Conservation (phyloP, 2,329 filamentous ascomycete species). For the Xylaria sp. region DNA sequence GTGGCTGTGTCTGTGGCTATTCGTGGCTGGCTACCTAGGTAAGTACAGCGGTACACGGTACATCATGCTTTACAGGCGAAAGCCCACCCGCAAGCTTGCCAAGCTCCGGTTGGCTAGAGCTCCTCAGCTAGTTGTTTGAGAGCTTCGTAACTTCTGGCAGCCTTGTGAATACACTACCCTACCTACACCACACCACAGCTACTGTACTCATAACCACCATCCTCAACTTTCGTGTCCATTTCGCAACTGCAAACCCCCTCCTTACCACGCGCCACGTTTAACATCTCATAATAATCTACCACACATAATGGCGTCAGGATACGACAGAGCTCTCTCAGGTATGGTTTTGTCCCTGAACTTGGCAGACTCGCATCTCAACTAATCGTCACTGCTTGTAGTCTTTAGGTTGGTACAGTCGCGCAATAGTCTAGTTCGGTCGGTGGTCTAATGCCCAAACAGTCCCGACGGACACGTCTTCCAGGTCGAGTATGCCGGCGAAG, state of each 20-base stretch:
- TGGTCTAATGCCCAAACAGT: conserved; percentile 65
- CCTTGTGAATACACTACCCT: conserved; percentile 34
- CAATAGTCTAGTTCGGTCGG: conserved; percentile 9
- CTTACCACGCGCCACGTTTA: conserved; percentile 12
- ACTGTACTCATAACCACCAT: conserved; percentile 11
- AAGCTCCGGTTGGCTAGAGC: conserved; percentile 25
- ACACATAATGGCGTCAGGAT: conserved; percentile 82
- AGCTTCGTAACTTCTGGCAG: conserved; percentile 41
- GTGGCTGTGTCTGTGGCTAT: conserved; percentile 26
- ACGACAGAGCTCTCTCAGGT: conserved; percentile 99
- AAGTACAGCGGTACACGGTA: neutral
- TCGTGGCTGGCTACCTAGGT: neutral
- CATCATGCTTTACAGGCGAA: neutral
- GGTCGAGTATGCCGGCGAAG: conserved; percentile 98
- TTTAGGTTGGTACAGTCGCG: conserved; percentile 70
- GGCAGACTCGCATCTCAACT: conserved; percentile 44
- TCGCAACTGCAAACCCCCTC: conserved; percentile 3
- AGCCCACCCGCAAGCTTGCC: conserved; percentile 10
- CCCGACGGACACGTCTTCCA: conserved; percentile 99
- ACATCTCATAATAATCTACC: conserved; percentile 11
- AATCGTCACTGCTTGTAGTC: conserved; percentile 62
- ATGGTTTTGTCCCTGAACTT: conserved; percentile 51
- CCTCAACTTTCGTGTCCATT: conserved; percentile 20
- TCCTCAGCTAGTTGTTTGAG: conserved; percentile 23
- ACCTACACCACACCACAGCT: no score